phyloP scores from a whole-genome alignment of 306 rosid species.

The Psophocarpus tetragonolobus region DNA sequence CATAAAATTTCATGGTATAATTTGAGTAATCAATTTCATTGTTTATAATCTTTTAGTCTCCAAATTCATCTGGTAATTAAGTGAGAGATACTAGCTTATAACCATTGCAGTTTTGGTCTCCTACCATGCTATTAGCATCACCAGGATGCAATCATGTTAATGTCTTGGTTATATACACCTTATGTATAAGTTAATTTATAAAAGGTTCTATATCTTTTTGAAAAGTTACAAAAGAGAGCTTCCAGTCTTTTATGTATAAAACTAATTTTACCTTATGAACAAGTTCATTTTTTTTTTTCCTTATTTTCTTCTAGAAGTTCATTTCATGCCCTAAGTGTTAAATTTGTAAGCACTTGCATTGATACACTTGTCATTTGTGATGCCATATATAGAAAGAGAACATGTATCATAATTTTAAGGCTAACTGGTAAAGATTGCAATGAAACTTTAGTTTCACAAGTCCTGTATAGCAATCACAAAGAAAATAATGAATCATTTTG shows the following conservation, averaged over 20 bases:
- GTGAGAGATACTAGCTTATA: not conserved
- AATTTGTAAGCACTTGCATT: not conserved
- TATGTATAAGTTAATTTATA: no score
- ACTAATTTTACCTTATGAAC: no score
- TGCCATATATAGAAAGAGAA: not conserved
- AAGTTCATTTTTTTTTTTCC: no score
- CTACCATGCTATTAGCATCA: not conserved
- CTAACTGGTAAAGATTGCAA: no score
- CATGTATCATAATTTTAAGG: not conserved
- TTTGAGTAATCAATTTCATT: constrained; percentile 2
- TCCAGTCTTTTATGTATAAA: no score
- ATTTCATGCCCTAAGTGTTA: not conserved
- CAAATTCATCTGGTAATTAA: not conserved
- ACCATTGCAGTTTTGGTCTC: not conserved
- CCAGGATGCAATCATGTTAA: not conserved
- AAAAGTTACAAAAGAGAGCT: no score
- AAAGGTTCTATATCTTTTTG: no score
- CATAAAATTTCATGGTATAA: not conserved
- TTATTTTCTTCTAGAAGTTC: no score
- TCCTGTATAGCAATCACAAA: not conserved
- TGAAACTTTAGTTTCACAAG: no score
- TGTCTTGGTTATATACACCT: no score
- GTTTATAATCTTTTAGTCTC: not conserved
- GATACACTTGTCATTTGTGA: not conserved
- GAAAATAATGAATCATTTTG: constrained; percentile 35